Percentiles rank a stretch among this genome's conserved stretches.
Conservation (phyloP, 2,329 filamentous ascomycete genomes). For the Cordyceps tenuipes region DNA sequence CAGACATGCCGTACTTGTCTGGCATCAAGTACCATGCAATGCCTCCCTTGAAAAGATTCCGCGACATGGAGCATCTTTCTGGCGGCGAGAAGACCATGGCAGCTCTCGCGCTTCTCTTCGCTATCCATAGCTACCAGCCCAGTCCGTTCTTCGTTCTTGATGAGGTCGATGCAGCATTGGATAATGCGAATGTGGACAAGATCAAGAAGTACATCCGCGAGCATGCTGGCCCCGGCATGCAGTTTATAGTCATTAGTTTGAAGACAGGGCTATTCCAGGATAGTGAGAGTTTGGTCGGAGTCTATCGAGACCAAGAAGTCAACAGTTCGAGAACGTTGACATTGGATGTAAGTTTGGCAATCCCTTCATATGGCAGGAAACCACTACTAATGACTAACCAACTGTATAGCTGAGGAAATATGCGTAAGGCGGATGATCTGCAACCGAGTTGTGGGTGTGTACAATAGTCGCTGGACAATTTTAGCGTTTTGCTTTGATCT, state of each 20-base stretch:
- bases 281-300: slow-evolving; percentile 89
- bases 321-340: slow-evolving; percentile 90
- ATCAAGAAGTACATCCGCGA: slow-evolving; percentile 95
- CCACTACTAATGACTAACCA: slow-evolving; percentile 14
- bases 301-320: slow-evolving; percentile 88
- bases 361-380: neutral
- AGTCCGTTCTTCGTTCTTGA: slow-evolving; percentile 97
- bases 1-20: slow-evolving; percentile 89
- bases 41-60: slow-evolving; percentile 95
- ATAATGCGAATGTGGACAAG: slow-evolving; percentile 93
- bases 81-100: slow-evolving; percentile 99
- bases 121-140: slow-evolving; percentile 92
- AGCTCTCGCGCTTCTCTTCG: slow-evolving; percentile 89
- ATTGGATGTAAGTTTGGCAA: slow-evolving; percentile 69
- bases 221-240: slow-evolving; percentile 93
- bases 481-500: slow-evolving; percentile 3
- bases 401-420: slow-evolving; percentile 26
- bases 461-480: neutral
- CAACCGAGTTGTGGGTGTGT: neutral
- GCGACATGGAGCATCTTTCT: slow-evolving; percentile 97
- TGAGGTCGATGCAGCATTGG: slow-evolving; percentile 95
- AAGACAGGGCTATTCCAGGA: slow-evolving; percentile 95
- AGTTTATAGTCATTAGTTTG: slow-evolving; percentile 96
- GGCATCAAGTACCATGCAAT: slow-evolving; percentile 98
- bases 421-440: slow-evolving; percentile 15